Percentiles rank a stretch among this genome's conserved stretches.
Evolutionary conservation across 768 basidiomycete genomes (phyloP).

Genomic region (Auriscalpium vulgare): DNA sequence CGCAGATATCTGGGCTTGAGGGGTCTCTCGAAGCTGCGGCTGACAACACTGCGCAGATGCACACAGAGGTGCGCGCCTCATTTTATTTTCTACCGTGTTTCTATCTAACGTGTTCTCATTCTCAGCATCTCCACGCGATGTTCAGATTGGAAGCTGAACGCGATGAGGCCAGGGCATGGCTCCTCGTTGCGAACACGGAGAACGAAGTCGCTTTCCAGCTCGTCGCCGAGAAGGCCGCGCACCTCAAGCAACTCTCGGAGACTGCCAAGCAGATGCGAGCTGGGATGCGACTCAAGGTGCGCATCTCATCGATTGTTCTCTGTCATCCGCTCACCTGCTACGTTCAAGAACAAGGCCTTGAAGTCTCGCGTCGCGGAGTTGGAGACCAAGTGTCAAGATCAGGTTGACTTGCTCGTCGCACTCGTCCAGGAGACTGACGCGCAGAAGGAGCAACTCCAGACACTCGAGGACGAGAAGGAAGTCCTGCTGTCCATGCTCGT

Average conservation of each 20-base stretch:
- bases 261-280: not conserved
- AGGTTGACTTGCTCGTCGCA: not conserved
- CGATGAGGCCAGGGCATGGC: too few relatives aligned
- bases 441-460: not conserved
- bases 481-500: not conserved
- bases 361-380: not conserved
- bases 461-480: not conserved
- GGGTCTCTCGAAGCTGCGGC: not conserved
- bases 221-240: not conserved
- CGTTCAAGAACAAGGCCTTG: not conserved
- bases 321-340: not conserved
- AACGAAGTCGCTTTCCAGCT: not conserved
- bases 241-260: not conserved
- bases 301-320: not conserved
- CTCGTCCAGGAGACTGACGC: not conserved
- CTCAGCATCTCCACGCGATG: not conserved
- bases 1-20: not conserved
- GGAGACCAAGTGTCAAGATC: not conserved
- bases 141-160: too few relatives aligned
- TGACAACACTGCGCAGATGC: not conserved
- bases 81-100: not conserved
- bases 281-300: not conserved
- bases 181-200: not conserved
- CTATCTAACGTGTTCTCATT: not conserved
- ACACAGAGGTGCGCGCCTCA: not conserved